Evolutionary conservation across 2,329 filamentous ascomycete genomes (phyloP).

Genomic region (Alternaria tenuissima): DNA sequence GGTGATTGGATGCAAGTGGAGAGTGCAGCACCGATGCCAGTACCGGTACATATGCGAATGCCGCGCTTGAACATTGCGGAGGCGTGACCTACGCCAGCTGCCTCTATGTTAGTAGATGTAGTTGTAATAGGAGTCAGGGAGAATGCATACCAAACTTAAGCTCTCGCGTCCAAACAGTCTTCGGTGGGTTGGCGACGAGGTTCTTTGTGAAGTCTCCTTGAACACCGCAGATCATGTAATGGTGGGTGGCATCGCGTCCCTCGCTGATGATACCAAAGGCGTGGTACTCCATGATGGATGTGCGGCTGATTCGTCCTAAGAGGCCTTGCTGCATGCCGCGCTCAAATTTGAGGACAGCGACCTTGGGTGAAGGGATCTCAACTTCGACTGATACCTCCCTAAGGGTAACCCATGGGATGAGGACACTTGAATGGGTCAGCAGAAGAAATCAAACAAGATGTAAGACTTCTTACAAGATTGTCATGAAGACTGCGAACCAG

Average conservation of each 20-base stretch:
- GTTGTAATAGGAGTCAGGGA: neutral
- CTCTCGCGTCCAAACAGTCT: slow-evolving; percentile 45
- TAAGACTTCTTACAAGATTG: slow-evolving; percentile 38
- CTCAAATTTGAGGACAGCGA: slow-evolving; percentile 44
- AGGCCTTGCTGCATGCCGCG: slow-evolving; percentile 50
- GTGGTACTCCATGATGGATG: slow-evolving; percentile 50
- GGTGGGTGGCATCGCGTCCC: slow-evolving; percentile 37
- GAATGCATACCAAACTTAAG: slow-evolving; percentile 45
- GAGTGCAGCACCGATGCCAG: slow-evolving; percentile 47
- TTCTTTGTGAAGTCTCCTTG: slow-evolving; percentile 48
- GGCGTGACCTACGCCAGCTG: slow-evolving; percentile 46
- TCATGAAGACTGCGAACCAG: slow-evolving; percentile 50
- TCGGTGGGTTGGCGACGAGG: slow-evolving; percentile 45
- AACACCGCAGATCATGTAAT: slow-evolving; percentile 50
- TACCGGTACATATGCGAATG: slow-evolving; percentile 48
- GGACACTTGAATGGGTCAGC: slow-evolving; percentile 32
- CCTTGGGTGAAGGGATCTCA: slow-evolving; percentile 47
- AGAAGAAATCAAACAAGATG: neutral
- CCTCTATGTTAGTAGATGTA: slow-evolving; percentile 19
- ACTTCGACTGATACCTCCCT: slow-evolving; percentile 46
- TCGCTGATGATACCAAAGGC: slow-evolving; percentile 50
- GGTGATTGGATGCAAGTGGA: slow-evolving; percentile 48
- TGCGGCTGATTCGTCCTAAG: slow-evolving; percentile 46
- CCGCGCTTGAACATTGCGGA: slow-evolving; percentile 49
- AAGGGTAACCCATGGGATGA: slow-evolving; percentile 48